Evolutionary conservation across 495 filamentous ascomycete genomes (phyloP), one percentile per base, ranked within the genome.

Genomic region (Cercophora newfieldiana): DNA sequence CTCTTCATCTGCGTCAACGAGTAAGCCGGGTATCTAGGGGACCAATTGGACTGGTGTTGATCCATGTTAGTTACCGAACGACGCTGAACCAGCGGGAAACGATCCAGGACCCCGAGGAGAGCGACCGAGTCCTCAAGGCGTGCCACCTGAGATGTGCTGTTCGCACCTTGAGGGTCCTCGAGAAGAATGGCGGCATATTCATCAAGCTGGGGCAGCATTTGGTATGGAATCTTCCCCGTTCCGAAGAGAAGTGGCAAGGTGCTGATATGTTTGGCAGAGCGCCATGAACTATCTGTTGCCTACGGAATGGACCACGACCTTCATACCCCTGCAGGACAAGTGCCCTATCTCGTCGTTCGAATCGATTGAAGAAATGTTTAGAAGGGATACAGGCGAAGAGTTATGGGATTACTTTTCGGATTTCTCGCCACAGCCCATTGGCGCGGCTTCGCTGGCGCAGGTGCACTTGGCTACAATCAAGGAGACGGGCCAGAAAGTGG

Each of bases 201-300:
- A 98, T 99, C 72, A 99, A 99, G 76, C 79, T 99, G 26, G 95
- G 95, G 24, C 95, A 99, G 69, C 95, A 99, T 80, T 78, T 99
- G 76, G 85, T 87, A 80, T 62, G 72, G 65, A 48, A 25, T 29
- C 25, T 0, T 53, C 28, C 37, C 51, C 28, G 21, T 2, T 44
- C 37, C 37, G 14, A 16, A 16, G 22, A 19, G 19, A 25, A 24
- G 18, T 56, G 28, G 8, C 21, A 59, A 24, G 30, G 7, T 53
- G 48, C 47, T 62, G 28, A 59, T 33, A 6, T 49, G n/a, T 49
- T 24, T 63, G 6, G 33, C 61, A 86, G 84, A 95, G 91, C 73
- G 95, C 93, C 66, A 93, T 99, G 92, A 93, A 93, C 71, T 99
- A 99, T 74, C 83, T 99, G 12, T 86, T 99, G 6, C 95, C 96